Percentiles rank a stretch among this genome's conserved stretches.
phyloP scores from a whole-genome alignment of 1,284 basidiomycete genomes.

The Cryptococcus floricola region DNA sequence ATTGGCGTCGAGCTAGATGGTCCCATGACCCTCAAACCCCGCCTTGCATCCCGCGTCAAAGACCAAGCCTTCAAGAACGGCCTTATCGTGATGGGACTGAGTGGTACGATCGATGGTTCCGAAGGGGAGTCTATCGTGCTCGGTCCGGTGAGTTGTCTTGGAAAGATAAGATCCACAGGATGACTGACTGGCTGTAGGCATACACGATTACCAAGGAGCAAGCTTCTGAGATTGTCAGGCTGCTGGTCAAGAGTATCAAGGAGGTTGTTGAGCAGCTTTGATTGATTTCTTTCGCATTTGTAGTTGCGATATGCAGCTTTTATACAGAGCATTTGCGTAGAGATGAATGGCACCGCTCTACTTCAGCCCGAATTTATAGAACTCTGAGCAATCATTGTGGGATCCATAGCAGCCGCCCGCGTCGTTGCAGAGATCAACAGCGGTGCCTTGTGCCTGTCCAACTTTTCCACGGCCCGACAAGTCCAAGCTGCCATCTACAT shows the following conservation, averaged over 20 bases:
- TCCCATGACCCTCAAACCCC: conserved; percentile 17
- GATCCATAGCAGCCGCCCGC: too few species aligned
- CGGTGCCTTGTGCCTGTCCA: too few species aligned
- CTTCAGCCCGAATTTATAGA: too few species aligned
- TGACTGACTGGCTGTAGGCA: conserved; percentile 9
- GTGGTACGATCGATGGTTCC: conserved; percentile 26
- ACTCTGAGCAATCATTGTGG: too few species aligned
- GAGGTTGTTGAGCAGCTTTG: conserved; percentile 4
- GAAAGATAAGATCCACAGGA: neutral
- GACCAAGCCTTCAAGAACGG: conserved; percentile 28
- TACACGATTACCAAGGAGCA: conserved; percentile 25
- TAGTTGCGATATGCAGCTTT: too few species aligned
- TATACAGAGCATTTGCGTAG: too few species aligned
- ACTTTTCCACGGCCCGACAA: too few species aligned
- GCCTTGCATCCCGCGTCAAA: conserved; percentile 27
- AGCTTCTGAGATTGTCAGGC: conserved; percentile 29
- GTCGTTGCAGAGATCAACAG: too few species aligned
- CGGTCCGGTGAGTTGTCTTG: conserved; percentile 17
- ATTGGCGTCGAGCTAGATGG: conserved; percentile 30
- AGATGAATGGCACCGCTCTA: too few species aligned
- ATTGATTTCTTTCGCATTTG: neutral
- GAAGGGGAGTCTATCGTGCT: conserved; percentile 28
- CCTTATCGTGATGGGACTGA: conserved; percentile 21
- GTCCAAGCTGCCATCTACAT: too few species aligned
- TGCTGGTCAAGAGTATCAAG: conserved; percentile 49